Evolutionary conservation across 148 eudicot genomes (phyloP).

Genomic region (Hydrangea macrophylla): DNA sequence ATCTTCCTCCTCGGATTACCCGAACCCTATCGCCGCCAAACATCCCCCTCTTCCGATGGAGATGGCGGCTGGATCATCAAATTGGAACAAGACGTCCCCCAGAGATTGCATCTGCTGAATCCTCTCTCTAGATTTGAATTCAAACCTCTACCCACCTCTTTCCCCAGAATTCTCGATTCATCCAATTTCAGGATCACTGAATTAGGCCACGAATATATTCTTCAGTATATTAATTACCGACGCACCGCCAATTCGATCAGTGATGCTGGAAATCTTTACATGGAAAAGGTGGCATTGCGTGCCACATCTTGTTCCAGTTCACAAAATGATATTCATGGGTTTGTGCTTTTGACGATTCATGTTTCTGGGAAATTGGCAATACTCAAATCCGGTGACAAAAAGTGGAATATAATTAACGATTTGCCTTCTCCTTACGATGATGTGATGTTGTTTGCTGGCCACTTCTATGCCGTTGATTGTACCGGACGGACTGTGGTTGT

Average conservation of each 20-base stretch:
- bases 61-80: conserved; percentile 58
- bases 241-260: conserved; percentile 38
- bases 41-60: conserved; percentile 14
- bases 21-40: background rate
- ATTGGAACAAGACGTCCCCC: conserved; percentile 42
- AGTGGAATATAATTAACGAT: conserved; percentile 56
- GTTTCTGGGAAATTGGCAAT: conserved; percentile 68
- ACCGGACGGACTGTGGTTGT: conserved; percentile 55
- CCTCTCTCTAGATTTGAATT: conserved; percentile 44
- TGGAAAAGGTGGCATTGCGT: conserved; percentile 63
- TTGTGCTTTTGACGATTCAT: conserved; percentile 59
- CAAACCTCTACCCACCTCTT: conserved; percentile 24
- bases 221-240: conserved; percentile 44
- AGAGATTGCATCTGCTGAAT: conserved; percentile 35
- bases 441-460: conserved; percentile 45
- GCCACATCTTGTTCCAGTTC: conserved; percentile 3
- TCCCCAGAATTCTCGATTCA: conserved; percentile 43
- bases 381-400: conserved; percentile 38
- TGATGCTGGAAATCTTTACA: conserved; percentile 43
- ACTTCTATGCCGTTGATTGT: conserved; percentile 67
- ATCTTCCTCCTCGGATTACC: conserved; percentile 30
- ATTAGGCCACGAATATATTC: conserved; percentile 54
- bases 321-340: conserved; percentile 27
- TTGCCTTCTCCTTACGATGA: conserved; percentile 59
- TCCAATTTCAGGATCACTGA: conserved; percentile 38